phyloP scores from a whole-genome alignment of 2,329 filamentous ascomycete genomes.

The Apiospora pterosperma region DNA sequence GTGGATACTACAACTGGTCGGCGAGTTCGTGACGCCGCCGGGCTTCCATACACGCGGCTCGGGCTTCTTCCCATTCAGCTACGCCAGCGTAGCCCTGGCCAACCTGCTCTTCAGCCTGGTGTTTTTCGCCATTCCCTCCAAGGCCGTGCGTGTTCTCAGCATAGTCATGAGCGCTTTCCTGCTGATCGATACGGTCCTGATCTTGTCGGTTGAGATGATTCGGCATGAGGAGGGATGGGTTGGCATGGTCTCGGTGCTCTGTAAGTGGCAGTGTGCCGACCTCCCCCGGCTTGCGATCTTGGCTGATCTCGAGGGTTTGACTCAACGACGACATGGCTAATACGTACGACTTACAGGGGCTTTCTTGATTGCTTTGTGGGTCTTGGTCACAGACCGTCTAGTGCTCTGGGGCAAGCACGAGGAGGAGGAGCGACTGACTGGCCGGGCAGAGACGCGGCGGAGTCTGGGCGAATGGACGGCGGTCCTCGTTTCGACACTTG shows the following conservation, averaged over 20 bases:
- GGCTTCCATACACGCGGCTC: constrained; percentile 82
- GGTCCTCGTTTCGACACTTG: constrained; percentile 70
- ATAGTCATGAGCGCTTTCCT: constrained; percentile 65
- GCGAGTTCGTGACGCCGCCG: constrained; percentile 86
- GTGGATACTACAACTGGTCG: constrained; percentile 89
- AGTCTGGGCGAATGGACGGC: constrained; percentile 81
- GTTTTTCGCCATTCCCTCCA: constrained; percentile 85
- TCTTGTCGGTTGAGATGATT: constrained; percentile 70
- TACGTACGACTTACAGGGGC: constrained; percentile 50
- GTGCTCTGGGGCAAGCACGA: constrained; percentile 91
- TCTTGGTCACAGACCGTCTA: constrained; percentile 72
- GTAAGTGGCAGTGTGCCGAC: constrained; percentile 32
- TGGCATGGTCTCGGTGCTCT: constrained; percentile 80
- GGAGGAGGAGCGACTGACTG: constrained; percentile 89
- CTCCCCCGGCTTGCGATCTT: too few relatives aligned
- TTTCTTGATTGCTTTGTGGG: constrained; percentile 74
- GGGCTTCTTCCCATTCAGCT: constrained; percentile 88
- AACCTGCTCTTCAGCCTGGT: constrained; percentile 74
- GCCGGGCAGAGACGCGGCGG: constrained; percentile 79
- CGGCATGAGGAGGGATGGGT: constrained; percentile 87
- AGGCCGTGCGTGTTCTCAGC: constrained; percentile 71
- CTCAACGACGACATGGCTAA: not conserved
- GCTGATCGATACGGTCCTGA: constrained; percentile 73
- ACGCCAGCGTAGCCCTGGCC: constrained; percentile 72
- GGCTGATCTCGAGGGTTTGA: not conserved